Percentiles rank a stretch among this genome's conserved stretches.
Conservation (phyloP, 495 filamentous ascomycete species). For the Cudoniella acicularis region DNA sequence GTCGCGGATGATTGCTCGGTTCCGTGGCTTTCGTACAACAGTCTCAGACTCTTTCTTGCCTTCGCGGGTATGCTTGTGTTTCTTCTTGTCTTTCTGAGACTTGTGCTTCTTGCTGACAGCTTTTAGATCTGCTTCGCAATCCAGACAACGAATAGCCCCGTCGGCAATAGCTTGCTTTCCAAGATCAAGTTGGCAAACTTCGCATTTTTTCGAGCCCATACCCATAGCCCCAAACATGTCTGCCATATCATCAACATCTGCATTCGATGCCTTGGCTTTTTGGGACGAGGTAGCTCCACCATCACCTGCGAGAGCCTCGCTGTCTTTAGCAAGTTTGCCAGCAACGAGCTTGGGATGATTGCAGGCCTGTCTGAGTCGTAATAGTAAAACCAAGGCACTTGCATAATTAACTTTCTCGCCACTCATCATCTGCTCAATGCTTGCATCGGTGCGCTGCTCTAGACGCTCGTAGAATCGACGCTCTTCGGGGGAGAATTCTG, state of each 20-base stretch:
- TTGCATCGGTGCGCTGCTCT: constrained; percentile 77
- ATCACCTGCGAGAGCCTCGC: constrained; percentile 72
- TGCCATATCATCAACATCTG: constrained; percentile 72
- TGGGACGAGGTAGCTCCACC: constrained; percentile 39
- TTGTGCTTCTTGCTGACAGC: constrained; percentile 30
- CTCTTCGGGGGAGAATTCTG: constrained; percentile 76
- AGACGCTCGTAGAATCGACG: constrained; percentile 79
- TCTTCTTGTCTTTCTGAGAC: constrained; percentile 25
- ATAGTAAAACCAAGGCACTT: constrained; percentile 78
- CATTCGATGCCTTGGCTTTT: constrained; percentile 46
- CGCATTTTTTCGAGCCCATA: constrained; percentile 79
- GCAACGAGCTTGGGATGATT: constrained; percentile 89
- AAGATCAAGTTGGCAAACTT: constrained; percentile 77
- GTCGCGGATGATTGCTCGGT: constrained; percentile 33
- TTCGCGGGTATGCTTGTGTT: constrained; percentile 30
- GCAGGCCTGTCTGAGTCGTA: constrained; percentile 87
- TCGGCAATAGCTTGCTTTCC: constrained; percentile 49
- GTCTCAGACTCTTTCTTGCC: constrained; percentile 26
- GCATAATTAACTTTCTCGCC: constrained; percentile 70
- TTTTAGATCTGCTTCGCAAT: constrained; percentile 65
- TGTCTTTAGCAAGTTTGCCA: constrained; percentile 78
- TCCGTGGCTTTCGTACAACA: constrained; percentile 25
- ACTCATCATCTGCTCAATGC: constrained; percentile 83
- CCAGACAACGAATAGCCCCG: constrained; percentile 64
- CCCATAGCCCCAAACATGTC: constrained; percentile 80